Evolutionary conservation across 2,329 filamentous ascomycete genomes (phyloP).

Genomic region (Colletotrichum noveboracense): DNA sequence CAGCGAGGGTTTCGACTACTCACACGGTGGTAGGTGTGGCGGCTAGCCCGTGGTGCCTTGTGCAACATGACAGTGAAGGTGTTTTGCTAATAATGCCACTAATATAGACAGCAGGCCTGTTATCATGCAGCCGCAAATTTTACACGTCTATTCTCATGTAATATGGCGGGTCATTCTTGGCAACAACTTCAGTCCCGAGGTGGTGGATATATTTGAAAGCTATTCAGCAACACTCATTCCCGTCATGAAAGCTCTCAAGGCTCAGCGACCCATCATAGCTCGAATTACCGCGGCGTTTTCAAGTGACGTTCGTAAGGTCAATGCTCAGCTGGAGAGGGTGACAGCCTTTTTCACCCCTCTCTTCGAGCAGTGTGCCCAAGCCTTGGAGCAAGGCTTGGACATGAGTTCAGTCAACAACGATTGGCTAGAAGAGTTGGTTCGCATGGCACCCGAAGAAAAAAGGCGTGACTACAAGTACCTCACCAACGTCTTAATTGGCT

Average conservation of each 20-base stretch:
- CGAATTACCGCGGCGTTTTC: slow-evolving; percentile 12
- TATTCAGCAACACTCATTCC: slow-evolving; percentile 13
- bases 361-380: neutral
- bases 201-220: slow-evolving; percentile 2
- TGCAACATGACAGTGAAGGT: neutral
- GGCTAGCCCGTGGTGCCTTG: neutral
- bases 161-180: slow-evolving; percentile 12
- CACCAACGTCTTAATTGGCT: slow-evolving; percentile 14
- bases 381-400: neutral
- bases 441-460: slow-evolving; percentile 3
- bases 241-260: slow-evolving; percentile 9
- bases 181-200: neutral
- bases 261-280: slow-evolving; percentile 6
- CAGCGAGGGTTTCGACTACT: neutral
- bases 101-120: neutral
- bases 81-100: neutral
- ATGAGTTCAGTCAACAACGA: neutral
- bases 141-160: slow-evolving; percentile 11
- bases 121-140: slow-evolving; percentile 13
- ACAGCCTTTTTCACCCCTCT: neutral
- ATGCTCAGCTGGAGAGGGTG: neutral
- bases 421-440: slow-evolving; percentile 6
- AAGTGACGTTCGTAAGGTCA: slow-evolving; percentile 1
- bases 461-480: slow-evolving; percentile 9
- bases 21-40: neutral